A percentile compares a stretch with the other conserved stretches of the same genome.
These are phyloP conservation scores for Gastrodia elata DNA, from an alignment of 106 monocot species.

Conservation along the genomic window DNA sequence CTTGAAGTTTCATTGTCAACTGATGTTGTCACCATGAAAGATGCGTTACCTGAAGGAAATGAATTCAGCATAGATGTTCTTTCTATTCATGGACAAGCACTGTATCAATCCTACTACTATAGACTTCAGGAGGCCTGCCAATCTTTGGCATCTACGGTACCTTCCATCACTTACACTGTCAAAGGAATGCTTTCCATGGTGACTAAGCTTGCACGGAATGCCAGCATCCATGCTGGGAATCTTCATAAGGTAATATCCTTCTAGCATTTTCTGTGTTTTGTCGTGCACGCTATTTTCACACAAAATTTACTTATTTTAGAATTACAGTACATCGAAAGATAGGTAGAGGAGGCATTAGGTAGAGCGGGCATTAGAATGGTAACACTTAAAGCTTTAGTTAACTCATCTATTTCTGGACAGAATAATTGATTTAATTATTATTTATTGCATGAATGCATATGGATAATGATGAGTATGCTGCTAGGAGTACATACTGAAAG, in stretches of 20 bases:
- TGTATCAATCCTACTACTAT: slow-evolving; percentile 60
- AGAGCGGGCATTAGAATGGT: too few relatives aligned
- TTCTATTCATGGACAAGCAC: slow-evolving; percentile 67
- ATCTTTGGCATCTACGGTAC: slow-evolving; percentile 49
- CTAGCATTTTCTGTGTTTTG: background rate
- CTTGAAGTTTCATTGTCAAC: slow-evolving; percentile 70
- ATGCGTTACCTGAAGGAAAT: slow-evolving; percentile 38
- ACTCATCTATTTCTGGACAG: too few relatives aligned
- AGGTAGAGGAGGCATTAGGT: too few relatives aligned
- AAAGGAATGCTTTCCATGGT: slow-evolving; percentile 61
- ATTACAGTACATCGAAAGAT: too few relatives aligned
- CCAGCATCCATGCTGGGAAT: slow-evolving; percentile 83
- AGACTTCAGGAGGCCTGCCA: slow-evolving; percentile 61
- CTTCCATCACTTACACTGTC: slow-evolving; percentile 36
- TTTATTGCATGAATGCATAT: background rate
- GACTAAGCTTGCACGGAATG: slow-evolving; percentile 64
- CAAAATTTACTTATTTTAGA: background rate
- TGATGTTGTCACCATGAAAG: slow-evolving; percentile 47
- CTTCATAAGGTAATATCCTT: slow-evolving; percentile 67
- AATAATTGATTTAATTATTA: background rate
- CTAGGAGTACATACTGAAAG: background rate
- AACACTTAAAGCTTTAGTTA: too few relatives aligned
- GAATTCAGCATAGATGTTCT: slow-evolving; percentile 36
- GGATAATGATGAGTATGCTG: background rate
- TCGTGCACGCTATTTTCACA: background rate